phyloP scores from a whole-genome alignment of 176 grass and related monocot species.

The Ensete ventricosum region DNA sequence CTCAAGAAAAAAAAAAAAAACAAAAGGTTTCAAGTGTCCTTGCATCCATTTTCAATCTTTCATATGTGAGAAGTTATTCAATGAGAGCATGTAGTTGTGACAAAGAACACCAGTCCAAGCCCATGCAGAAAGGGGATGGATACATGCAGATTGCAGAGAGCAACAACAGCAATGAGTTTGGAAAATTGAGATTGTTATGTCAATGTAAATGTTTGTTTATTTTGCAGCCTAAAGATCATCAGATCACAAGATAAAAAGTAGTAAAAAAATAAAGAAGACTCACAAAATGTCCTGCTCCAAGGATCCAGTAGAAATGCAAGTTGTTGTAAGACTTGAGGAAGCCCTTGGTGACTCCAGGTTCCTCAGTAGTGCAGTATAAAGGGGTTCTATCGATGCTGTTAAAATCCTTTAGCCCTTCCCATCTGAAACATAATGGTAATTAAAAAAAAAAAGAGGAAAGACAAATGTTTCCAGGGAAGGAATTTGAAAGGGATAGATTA shows the following conservation, averaged over 20 bases:
- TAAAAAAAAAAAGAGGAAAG: too few relatives aligned
- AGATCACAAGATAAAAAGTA: too few relatives aligned
- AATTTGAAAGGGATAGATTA: background rate
- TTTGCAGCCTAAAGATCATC: too few relatives aligned
- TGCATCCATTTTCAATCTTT: background rate
- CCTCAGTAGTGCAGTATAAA: slow-evolving; percentile 41
- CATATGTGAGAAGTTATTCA: background rate
- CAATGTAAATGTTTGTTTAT: too few relatives aligned
- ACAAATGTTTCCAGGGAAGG: background rate
- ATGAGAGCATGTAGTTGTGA: too few relatives aligned
- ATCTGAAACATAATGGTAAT: slow-evolving; percentile 30
- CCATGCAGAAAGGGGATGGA: too few relatives aligned
- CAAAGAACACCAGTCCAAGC: too few relatives aligned
- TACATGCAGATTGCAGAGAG: too few relatives aligned
- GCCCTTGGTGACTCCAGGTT: slow-evolving; percentile 38
- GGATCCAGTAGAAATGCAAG: slow-evolving; percentile 86
- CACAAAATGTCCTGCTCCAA: slow-evolving; percentile 84
- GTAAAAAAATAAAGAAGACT: slow-evolving; percentile 18
- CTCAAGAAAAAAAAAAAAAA: background rate
- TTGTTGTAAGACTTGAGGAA: slow-evolving; percentile 77
- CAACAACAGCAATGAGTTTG: too few relatives aligned
- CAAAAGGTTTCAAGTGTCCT: background rate
- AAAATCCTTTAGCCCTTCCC: slow-evolving; percentile 59
- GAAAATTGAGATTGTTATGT: too few relatives aligned
- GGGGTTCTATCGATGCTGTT: slow-evolving; percentile 29